phyloP scores from a whole-genome alignment of 768 basidiomycete genomes.

The Termitomyces sp. region DNA sequence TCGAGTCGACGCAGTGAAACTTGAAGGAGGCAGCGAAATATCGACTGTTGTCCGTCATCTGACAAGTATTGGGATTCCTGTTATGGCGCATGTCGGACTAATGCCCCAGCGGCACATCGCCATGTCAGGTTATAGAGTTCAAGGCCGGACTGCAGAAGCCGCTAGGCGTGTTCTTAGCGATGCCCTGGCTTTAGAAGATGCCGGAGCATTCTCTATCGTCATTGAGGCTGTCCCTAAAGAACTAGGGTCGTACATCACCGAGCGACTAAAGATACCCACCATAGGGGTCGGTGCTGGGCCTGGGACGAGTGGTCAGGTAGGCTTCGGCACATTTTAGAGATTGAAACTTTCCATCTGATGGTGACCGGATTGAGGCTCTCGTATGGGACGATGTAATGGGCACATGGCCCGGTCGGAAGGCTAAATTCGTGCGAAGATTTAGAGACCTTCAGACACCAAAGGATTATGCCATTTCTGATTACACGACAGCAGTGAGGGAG shows the following conservation, averaged over 20 bases:
- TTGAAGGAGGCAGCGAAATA: constrained; percentile 88
- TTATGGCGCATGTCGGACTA: constrained; percentile 92
- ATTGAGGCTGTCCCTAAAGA: constrained; percentile 86
- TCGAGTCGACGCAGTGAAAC: constrained; percentile 83
- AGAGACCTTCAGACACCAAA: constrained; percentile 63
- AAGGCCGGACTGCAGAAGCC: constrained; percentile 63
- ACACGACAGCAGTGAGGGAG: constrained; percentile 68
- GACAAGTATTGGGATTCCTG: constrained; percentile 80
- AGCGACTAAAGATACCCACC: constrained; percentile 66
- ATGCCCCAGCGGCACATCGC: constrained; percentile 84
- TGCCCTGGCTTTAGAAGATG: constrained; percentile 70
- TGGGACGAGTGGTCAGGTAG: constrained; percentile 72
- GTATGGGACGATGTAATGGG: constrained; percentile 92
- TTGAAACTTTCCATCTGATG: neutral
- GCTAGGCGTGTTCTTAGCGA: constrained; percentile 59
- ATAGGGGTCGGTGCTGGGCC: constrained; percentile 96
- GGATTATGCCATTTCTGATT: constrained; percentile 65
- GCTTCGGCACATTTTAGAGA: neutral
- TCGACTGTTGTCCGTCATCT: constrained; percentile 62
- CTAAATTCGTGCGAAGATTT: constrained; percentile 88
- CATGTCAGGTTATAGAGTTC: constrained; percentile 87
- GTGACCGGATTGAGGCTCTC: constrained; percentile 51
- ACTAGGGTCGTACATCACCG: constrained; percentile 77
- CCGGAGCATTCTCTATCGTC: constrained; percentile 85
- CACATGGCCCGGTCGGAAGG: constrained; percentile 76